Base-by-base conservation (phyloP, 768 basidiomycete species). In the Pleurotus platypus region DNA sequence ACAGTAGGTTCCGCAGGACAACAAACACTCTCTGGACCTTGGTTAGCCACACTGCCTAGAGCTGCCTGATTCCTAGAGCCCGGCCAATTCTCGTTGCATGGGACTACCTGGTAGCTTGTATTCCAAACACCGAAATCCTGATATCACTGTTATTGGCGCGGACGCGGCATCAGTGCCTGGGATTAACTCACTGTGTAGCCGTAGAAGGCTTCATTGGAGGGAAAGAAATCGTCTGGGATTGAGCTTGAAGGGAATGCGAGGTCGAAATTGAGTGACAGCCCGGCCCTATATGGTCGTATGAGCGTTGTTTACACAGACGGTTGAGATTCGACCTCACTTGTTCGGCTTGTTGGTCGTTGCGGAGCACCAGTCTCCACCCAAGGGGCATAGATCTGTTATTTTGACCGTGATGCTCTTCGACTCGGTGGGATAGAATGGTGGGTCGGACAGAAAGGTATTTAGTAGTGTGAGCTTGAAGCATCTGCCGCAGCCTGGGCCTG, bases 101-200 rank as follows among this genome's bases (percentile, higher is more conserved):
- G 70, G 8, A 92, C 83, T 26, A 71, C 75, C 62, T 83, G 70
- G 66, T 92, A 92, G 15, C 78, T 84, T 63, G 90, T 75, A 63
- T 92, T 91, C 91, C 92, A 94, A 16, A 92, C 83, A 49, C 92
- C 90, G 73, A 92, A 93, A 64, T 92, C 92, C 87, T 89, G 45
- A 51, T 5, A 13, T 11, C 7, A 27, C 49, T 26, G 30, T 26
- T 55, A 54, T 51, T 20, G 49, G 49, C 22, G 24, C 54, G 26
- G 46, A 39, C 43, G 16, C 13, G 20, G 16, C 46, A 22, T n/a
- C 24, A 51, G n/a, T 24, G 11, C 22, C 18, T 4, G 9, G 15
- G n/a, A 15, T 51, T 27, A 37, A 49, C 45, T 20, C 8, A 56
- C 55, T 6, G 59, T 56, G 30, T 57, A 59, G 26, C 55, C 90